Conservation (phyloP, 1,139 yeast genomes). For the Taphrina communis region DNA sequence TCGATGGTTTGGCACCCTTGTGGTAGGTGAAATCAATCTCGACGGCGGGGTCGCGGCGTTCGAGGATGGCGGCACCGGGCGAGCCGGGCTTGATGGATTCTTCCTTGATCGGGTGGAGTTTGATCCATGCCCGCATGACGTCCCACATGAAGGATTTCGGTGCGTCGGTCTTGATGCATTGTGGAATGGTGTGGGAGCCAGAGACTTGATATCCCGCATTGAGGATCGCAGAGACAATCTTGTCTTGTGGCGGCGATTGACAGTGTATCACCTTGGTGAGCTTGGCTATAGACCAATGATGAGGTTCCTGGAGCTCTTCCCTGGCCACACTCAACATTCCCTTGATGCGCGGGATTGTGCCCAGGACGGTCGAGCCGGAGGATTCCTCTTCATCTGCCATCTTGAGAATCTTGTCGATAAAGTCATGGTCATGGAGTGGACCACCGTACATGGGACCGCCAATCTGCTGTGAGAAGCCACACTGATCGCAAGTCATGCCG, state of each 20-base stretch:
- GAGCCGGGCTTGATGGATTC: slow-evolving; percentile 57
- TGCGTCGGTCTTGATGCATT: slow-evolving; percentile 87
- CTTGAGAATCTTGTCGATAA: slow-evolving; percentile 66
- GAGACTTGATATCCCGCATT: slow-evolving; percentile 82
- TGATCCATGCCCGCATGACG: slow-evolving; percentile 71
- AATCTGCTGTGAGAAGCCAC: slow-evolving; percentile 72
- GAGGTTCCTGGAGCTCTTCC: slow-evolving; percentile 72
- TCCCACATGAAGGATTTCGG: slow-evolving; percentile 81
- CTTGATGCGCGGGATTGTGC: slow-evolving; percentile 79
- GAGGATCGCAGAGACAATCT: slow-evolving; percentile 78
- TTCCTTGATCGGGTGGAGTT: slow-evolving; percentile 55
- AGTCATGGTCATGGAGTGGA: slow-evolving; percentile 68
- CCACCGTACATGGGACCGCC: slow-evolving; percentile 99
- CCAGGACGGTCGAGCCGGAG: slow-evolving; percentile 62
- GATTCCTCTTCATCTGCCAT: slow-evolving; percentile 54
- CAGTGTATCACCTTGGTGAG: slow-evolving; percentile 76
- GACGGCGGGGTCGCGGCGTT: slow-evolving; percentile 55
- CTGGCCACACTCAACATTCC: slow-evolving; percentile 90
- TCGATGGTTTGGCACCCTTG: slow-evolving; percentile 55
- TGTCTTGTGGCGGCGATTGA: slow-evolving; percentile 80
- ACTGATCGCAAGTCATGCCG: slow-evolving; percentile 66
- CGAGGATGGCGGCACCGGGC: slow-evolving; percentile 70
- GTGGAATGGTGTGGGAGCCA: slow-evolving; percentile 84
- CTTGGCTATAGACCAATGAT: slow-evolving; percentile 81
- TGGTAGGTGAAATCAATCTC: slow-evolving; percentile 51